Evolutionary conservation across 2,329 filamentous ascomycete species (phyloP), one percentile per base, ranked within the genome.

Genomic region (Zelopaecilomyces penicillatus): DNA sequence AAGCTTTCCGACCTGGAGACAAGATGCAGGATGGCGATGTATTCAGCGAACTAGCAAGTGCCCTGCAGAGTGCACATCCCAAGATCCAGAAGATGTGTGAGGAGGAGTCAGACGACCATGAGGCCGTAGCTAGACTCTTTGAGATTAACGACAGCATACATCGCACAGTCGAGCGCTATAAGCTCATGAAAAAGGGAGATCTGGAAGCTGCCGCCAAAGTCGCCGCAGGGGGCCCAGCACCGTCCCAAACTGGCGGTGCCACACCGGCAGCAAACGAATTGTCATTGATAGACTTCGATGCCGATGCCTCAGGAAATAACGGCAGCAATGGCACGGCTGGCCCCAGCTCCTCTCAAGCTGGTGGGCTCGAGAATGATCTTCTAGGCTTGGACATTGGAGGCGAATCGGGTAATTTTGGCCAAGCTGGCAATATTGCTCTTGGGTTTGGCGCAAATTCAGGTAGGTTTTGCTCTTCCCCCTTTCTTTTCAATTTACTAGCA

Each of bases 11-110:
- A 58, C 77, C 82, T 0, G 91, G 90, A 37, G 91, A 96, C 56
- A 78, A 76, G 46, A 85, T 97, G 67, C 62, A 66, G 19, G 79
- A 83, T 12, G 78, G 78, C 9, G 80, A 83, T 49, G 80, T 83
- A 19, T 83, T 80, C 53, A 77, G 90, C 72, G 93, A 98, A 71
- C 76, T 98, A 43, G 90, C 90, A 5, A 83, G 85, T 52, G 82
- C 93, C 7, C 74, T 98, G 38, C 87, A 88, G 63, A 96, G 85
- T 59, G 93, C 93, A 3, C 93, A 98, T 58, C 93, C 93, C 6
- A 98, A 98, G 70, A 97, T 98, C 52, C 91, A 97, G 63, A 96
- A 88, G 68, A 98, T 98, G 91, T 97, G 91, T 59, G 91, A 97
- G 65, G 93, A 98, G 65, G 93, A 98, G 61, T 96, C 90, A 8